Conservation (phyloP, 2,329 filamentous ascomycete genomes). For the Calonectria henricotiae region DNA sequence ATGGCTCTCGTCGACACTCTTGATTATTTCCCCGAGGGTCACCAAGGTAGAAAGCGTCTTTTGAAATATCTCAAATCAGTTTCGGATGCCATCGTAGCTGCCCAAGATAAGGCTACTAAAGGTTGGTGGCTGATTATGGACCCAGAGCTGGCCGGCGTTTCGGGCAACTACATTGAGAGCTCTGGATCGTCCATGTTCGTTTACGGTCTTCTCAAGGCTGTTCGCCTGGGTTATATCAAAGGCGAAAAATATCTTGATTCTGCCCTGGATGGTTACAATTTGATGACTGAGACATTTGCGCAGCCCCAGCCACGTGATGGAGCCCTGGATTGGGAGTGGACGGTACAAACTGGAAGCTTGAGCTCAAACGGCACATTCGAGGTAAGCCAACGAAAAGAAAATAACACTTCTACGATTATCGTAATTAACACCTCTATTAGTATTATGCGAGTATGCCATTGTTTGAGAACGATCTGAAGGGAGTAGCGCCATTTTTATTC, state of each 20-base stretch:
- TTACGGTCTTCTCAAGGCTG: neutral
- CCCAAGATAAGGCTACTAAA: neutral
- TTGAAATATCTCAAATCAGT: neutral
- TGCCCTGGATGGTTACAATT: neutral
- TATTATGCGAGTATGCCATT: constrained; percentile 7
- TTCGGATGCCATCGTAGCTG: neutral
- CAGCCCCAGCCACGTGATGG: neutral
- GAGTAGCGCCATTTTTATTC: neutral
- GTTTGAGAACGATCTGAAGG: constrained; percentile 13
- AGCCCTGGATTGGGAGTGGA: constrained; percentile 3
- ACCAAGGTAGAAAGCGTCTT: neutral
- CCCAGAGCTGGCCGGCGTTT: neutral
- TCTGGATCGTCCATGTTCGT: constrained; percentile 16
- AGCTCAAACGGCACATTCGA: constrained; percentile 13
- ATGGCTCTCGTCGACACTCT: constrained; percentile 11
- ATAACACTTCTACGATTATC: fast-evolving
- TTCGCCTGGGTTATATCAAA: neutral
- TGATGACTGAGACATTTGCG: constrained; percentile 5
- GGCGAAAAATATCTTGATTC: neutral
- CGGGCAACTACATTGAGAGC: constrained; percentile 10
- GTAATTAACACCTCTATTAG: neutral
- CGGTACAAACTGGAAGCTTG: constrained; percentile 4
- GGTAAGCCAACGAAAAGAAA: neutral
- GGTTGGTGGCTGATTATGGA: constrained; percentile 19
- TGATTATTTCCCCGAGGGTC: neutral